A percentile compares a stretch with the other conserved stretches of the same genome.
phyloP scores from a whole-genome alignment of 306 rosid genomes.

The Neltuma alba region DNA sequence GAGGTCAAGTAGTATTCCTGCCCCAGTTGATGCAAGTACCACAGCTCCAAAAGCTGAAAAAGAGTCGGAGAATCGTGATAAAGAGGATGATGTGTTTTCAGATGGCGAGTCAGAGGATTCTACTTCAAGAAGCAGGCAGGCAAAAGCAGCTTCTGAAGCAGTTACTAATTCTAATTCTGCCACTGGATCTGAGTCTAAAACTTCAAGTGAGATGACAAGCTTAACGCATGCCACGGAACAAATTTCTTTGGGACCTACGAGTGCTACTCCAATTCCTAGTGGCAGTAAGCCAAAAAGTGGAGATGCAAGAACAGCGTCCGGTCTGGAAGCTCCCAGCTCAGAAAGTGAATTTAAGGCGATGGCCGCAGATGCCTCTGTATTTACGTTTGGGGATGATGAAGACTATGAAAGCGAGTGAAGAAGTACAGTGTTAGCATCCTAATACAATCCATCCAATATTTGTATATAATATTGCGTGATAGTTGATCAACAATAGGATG shows the following conservation, averaged over 20 bases:
- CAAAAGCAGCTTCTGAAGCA: constrained; percentile 46
- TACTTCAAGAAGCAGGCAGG: constrained; percentile 67
- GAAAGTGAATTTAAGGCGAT: constrained; percentile 97
- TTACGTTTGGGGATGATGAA: constrained; percentile 93
- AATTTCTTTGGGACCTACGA: constrained; percentile 62
- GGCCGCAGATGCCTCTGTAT: constrained; percentile 99
- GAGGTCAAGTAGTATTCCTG: constrained; percentile 60
- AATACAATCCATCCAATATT: constrained; percentile 17
- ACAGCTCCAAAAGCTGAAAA: constrained; percentile 43
- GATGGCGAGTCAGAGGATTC: constrained; percentile 79
- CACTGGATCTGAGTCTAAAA: constrained; percentile 50
- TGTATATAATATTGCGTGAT: constrained; percentile 71
- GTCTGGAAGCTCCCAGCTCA: constrained; percentile 50
- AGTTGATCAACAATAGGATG: constrained; percentile 28
- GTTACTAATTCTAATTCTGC: constrained; percentile 39
- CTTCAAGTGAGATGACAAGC: constrained; percentile 56
- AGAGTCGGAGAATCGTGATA: constrained; percentile 50
- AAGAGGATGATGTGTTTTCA: constrained; percentile 93
- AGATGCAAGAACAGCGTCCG: constrained; percentile 44
- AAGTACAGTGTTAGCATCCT: constrained; percentile 23
- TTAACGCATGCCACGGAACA: constrained; percentile 64
- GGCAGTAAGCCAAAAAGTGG: constrained; percentile 54
- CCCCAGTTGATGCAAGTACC: constrained; percentile 46
- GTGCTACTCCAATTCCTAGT: constrained; percentile 37
- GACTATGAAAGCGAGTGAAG: constrained; percentile 91